Evolutionary conservation across 345 rosid genomes (phyloP).

Genomic region (Isatis tinctoria): DNA sequence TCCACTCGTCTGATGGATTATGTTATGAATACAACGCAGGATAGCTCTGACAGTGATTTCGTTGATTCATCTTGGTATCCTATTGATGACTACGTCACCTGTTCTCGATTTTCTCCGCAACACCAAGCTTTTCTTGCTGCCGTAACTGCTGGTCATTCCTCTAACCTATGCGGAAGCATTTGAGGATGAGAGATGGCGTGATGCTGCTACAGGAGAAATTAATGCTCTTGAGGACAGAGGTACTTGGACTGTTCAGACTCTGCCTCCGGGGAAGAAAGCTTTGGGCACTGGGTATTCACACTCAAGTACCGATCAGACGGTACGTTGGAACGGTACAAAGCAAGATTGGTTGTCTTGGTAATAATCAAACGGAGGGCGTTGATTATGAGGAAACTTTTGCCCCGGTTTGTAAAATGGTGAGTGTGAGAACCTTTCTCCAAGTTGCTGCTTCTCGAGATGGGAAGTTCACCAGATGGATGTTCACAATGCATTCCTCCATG

Average conservation of each 20-base stretch:
- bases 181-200: not conserved
- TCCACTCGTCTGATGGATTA: too few species aligned
- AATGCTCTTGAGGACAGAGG: not conserved
- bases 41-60: too few species aligned
- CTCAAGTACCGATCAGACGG: not conserved
- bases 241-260: not conserved
- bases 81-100: too few species aligned
- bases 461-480: not conserved
- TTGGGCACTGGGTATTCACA: not conserved
- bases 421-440: not conserved
- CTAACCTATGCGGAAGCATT: too few species aligned
- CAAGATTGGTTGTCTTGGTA: not conserved
- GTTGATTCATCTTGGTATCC: too few species aligned
- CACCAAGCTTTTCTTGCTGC: too few species aligned
- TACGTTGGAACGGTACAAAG: not conserved
- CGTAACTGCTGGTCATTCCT: too few species aligned
- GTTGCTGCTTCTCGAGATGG: not conserved
- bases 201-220: not conserved
- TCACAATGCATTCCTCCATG: not conserved
- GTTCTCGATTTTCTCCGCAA: too few species aligned
- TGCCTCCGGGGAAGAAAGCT: not conserved
- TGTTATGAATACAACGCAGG: too few species aligned
- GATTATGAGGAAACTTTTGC: not conserved
- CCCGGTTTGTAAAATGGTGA: not conserved
- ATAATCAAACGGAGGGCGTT: not conserved